Percentiles rank a stretch among this genome's conserved stretches.
These are phyloP conservation scores for Ballota nigra DNA, from an alignment of 257 asterid genomes.

Conservation along the genomic window DNA sequence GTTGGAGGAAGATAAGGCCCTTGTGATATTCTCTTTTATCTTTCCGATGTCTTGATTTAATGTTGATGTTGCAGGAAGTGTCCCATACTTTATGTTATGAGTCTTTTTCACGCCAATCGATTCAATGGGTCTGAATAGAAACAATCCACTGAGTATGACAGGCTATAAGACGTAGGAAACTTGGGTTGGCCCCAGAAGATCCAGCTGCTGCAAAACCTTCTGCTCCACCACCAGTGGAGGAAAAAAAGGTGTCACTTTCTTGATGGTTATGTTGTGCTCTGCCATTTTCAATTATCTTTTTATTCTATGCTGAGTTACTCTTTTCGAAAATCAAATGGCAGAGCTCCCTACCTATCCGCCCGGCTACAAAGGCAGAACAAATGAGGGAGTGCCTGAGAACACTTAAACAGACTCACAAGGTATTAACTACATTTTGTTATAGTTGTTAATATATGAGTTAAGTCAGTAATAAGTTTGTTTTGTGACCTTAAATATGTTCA, in stretches of 20 bases:
- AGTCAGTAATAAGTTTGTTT: not conserved
- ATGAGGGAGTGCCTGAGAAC: conserved; percentile 95
- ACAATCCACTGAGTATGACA: conserved; percentile 32
- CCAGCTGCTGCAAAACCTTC: conserved; percentile 62
- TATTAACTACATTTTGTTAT: conserved; percentile 31
- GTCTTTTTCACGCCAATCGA: not conserved
- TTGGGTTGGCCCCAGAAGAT: conserved; percentile 88
- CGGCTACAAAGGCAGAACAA: conserved; percentile 90
- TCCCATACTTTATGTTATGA: not conserved
- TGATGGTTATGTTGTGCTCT: conserved; percentile 7
- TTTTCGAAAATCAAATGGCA: conserved; percentile 32
- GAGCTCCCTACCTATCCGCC: conserved; percentile 84
- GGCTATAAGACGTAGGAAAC: conserved; percentile 98
- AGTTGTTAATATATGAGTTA: conserved; percentile 2
- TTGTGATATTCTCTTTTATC: conserved; percentile 6
- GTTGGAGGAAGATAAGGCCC: conserved; percentile 96
- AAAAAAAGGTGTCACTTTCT: conserved; percentile 57
- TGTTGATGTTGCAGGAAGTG: not conserved
- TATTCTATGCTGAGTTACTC: conserved; percentile 17
- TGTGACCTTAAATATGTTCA: not conserved
- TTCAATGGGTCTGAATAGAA: conserved; percentile 19
- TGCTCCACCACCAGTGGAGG: conserved; percentile 85
- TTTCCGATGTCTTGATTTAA: conserved; percentile 5
- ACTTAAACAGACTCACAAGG: conserved; percentile 87
- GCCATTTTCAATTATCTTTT: conserved; percentile 7